Evolutionary conservation across 495 filamentous ascomycete species (phyloP).

Genomic region (Aspergillus incahuasiensis): DNA sequence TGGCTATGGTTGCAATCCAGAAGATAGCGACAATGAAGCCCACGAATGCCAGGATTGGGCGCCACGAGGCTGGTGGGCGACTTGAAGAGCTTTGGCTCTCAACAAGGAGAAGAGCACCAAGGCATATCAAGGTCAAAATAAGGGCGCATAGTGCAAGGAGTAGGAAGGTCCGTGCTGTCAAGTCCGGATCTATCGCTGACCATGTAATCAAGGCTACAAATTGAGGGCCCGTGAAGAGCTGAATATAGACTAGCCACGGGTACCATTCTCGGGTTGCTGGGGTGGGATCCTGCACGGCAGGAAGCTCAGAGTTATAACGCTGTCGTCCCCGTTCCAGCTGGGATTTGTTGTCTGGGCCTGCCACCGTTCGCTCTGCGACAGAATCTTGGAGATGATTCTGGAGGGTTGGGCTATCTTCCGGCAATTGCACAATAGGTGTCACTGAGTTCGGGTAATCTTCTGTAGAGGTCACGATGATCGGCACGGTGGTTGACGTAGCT

Average conservation of each 20-base stretch:
- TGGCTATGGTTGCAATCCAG: slow-evolving; percentile 95
- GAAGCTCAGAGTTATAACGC: slow-evolving; percentile 42
- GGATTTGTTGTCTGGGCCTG: slow-evolving; percentile 16
- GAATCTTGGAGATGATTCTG: slow-evolving; percentile 17
- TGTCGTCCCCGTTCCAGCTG: slow-evolving; percentile 17
- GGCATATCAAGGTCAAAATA: slow-evolving; percentile 59
- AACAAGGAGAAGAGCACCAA: slow-evolving; percentile 58
- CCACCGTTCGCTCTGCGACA: slow-evolving; percentile 8
- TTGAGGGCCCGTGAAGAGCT: slow-evolving; percentile 82
- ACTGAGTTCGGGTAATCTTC: slow-evolving; percentile 21
- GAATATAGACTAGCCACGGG: slow-evolving; percentile 79
- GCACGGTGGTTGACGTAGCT: slow-evolving; percentile 30
- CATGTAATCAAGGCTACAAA: slow-evolving; percentile 76
- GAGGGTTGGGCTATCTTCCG: slow-evolving; percentile 42
- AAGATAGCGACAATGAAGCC: slow-evolving; percentile 90
- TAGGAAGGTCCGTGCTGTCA: slow-evolving; percentile 49
- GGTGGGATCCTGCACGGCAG: slow-evolving; percentile 25
- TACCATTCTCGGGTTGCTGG: slow-evolving; percentile 63
- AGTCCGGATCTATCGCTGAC: slow-evolving; percentile 59
- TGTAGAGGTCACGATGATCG: slow-evolving; percentile 36
- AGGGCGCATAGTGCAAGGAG: slow-evolving; percentile 64
- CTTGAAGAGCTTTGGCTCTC: slow-evolving; percentile 45
- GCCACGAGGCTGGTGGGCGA: slow-evolving; percentile 56
- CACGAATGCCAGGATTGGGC: slow-evolving; percentile 73
- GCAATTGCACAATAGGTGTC: slow-evolving; percentile 33